These are phyloP conservation scores for Sarocladiaceae sp. DNA, from an alignment of 2,329 filamentous ascomycete species.

Conservation along the genomic window DNA sequence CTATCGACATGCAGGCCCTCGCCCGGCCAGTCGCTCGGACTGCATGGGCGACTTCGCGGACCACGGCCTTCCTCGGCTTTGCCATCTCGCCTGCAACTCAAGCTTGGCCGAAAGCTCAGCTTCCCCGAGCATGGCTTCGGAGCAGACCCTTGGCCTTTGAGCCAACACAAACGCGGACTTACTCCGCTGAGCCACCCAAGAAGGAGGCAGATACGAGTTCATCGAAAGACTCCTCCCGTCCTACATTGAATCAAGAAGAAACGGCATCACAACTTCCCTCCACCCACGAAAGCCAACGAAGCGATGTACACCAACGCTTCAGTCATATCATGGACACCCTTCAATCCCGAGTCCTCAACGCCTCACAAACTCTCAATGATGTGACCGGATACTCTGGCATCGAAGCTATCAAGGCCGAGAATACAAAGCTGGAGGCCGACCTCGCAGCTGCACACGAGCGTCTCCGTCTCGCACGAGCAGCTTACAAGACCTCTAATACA, in stretches of 20 bases:
- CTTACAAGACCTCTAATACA: slow-evolving; percentile 77
- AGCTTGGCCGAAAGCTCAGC: background rate
- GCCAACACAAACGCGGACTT: slow-evolving; percentile 1
- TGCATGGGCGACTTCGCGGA: slow-evolving; percentile 15
- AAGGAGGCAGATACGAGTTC: background rate
- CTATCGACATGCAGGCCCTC: slow-evolving; percentile 27
- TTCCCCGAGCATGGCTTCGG: background rate
- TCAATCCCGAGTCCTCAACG: slow-evolving; percentile 76
- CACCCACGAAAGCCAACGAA: slow-evolving; percentile 24
- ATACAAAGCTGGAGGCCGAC: slow-evolving; percentile 57
- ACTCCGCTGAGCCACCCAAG: slow-evolving; percentile 8
- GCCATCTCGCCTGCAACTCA: background rate
- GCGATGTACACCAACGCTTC: slow-evolving; percentile 26
- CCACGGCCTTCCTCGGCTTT: background rate
- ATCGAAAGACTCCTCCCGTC: background rate
- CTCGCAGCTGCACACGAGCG: slow-evolving; percentile 54
- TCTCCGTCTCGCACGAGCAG: slow-evolving; percentile 65
- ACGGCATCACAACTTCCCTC: slow-evolving; percentile 24
- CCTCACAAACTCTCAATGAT: slow-evolving; percentile 84
- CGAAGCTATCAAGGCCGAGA: slow-evolving; percentile 74
- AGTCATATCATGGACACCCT: slow-evolving; percentile 74
- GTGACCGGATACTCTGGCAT: slow-evolving; percentile 92
- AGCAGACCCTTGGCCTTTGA: background rate
- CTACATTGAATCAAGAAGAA: background rate
- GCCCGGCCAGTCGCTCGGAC: slow-evolving; percentile 24